A percentile compares a stretch with the other conserved stretches of the same genome.
Evolutionary conservation across 345 rosid species (phyloP).

Genomic region (Populus tremula): DNA sequence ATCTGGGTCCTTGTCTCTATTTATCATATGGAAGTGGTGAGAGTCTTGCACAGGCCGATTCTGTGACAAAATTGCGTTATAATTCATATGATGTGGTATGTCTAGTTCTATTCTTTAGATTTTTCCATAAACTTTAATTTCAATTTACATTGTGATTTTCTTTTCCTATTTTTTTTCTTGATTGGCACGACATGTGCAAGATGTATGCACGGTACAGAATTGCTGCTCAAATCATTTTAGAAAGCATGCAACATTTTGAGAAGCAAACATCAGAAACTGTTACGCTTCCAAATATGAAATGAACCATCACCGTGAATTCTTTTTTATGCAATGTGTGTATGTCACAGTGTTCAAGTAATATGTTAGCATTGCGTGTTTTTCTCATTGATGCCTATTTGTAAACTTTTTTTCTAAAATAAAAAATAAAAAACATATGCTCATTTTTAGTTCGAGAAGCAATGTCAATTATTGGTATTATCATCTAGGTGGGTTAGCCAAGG

Average conservation of each 20-base stretch:
- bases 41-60: conserved; percentile 46
- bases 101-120: conserved; percentile 10
- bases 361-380: background rate
- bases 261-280: background rate
- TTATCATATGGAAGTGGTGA: conserved; percentile 78
- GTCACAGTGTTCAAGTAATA: background rate
- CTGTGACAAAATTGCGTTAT: conserved; percentile 62
- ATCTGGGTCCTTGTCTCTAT: conserved; percentile 72
- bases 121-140: background rate
- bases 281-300: background rate
- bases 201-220: background rate
- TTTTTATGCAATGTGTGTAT: background rate
- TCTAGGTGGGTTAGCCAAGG: background rate
- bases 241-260: background rate
- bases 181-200: background rate
- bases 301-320: background rate
- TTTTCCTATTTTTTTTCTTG: background rate
- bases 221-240: background rate
- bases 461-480: background rate
- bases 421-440: background rate
- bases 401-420: background rate
- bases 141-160: background rate
- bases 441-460: background rate
- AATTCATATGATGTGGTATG: conserved; percentile 73
- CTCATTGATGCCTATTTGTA: background rate